Evolutionary conservation across 2,329 filamentous ascomycete species (phyloP).

Genomic region (Parafenestella ontariensis): DNA sequence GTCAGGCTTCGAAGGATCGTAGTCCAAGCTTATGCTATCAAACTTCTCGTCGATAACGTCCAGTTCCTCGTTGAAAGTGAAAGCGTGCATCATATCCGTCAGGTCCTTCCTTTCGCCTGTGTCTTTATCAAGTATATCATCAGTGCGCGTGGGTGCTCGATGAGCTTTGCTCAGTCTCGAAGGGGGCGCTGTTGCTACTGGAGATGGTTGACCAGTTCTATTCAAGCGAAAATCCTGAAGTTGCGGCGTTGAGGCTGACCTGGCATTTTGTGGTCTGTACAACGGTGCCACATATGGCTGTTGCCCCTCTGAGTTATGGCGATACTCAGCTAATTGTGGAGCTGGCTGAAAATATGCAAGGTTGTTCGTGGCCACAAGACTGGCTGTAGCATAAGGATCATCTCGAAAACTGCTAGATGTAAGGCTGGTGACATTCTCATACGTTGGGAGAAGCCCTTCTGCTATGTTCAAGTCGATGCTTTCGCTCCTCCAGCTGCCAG

Average conservation of each 20-base stretch:
- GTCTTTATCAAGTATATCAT: slow-evolving; percentile 39
- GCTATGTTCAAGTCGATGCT: slow-evolving; percentile 17
- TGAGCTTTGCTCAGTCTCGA: slow-evolving; percentile 33
- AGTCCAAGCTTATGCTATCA: slow-evolving; percentile 19
- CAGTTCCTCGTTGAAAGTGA: slow-evolving; percentile 32
- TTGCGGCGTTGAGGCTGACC: slow-evolving; percentile 24
- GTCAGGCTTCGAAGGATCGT: slow-evolving; percentile 31
- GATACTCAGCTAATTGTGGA: slow-evolving; percentile 23
- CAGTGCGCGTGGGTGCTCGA: slow-evolving; percentile 20
- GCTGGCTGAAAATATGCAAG: slow-evolving; percentile 4
- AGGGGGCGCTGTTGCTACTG: slow-evolving; percentile 15
- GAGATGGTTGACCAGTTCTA: slow-evolving; percentile 1
- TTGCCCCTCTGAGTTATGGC: slow-evolving; percentile 33
- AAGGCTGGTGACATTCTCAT: slow-evolving; percentile 15
- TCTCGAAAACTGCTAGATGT: slow-evolving; percentile 20
- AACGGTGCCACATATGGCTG: slow-evolving; percentile 30
- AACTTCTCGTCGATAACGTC: slow-evolving; percentile 30
- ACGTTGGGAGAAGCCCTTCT: slow-evolving; percentile 14
- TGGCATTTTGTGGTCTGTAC: slow-evolving; percentile 20
- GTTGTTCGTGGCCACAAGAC: slow-evolving; percentile 1
- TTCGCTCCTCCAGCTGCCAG: slow-evolving; percentile 30
- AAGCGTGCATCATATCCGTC: slow-evolving; percentile 45
- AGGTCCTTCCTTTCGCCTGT: slow-evolving; percentile 42
- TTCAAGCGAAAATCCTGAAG: slow-evolving; percentile 10
- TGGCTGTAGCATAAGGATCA: slow-evolving; percentile 25